phyloP scores from a whole-genome alignment of 169 alveolate species.

The Plasmodium vivax region DNA sequence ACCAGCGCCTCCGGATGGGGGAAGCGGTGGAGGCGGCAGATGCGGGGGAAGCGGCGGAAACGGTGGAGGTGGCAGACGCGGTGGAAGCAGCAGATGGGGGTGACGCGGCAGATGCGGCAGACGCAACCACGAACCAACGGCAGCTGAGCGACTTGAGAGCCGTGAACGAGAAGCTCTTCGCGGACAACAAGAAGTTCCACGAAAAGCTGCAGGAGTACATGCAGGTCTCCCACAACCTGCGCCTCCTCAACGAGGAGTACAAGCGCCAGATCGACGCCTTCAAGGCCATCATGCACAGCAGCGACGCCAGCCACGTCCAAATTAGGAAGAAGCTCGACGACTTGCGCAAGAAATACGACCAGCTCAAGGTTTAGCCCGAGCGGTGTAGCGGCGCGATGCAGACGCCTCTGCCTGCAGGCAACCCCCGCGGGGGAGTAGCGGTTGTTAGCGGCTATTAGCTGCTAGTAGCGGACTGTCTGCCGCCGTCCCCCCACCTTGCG shows the following conservation, averaged over 20 bases:
- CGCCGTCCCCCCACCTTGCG: neutral
- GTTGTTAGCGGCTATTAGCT: neutral
- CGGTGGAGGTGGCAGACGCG: neutral
- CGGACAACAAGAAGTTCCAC: conserved; percentile 31
- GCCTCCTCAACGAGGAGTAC: conserved; percentile 14
- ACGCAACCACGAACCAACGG: neutral
- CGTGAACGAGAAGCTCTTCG: conserved; percentile 32
- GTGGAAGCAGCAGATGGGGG: neutral
- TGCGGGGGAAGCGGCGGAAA: neutral
- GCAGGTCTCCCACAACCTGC: conserved; percentile 3
- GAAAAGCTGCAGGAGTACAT: conserved; percentile 15
- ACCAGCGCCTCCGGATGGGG: neutral
- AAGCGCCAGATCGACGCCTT: conserved; percentile 20
- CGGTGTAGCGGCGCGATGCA: neutral
- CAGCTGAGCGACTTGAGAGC: conserved; percentile 2
- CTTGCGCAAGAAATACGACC: conserved; percentile 24
- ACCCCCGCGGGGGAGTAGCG: too few species aligned
- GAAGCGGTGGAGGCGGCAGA: neutral
- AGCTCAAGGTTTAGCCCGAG: conserved; percentile 11
- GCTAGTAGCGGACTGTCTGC: neutral
- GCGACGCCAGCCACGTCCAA: conserved; percentile 23
- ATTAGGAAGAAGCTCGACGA: conserved; percentile 27
- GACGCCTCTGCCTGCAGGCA: neutral
- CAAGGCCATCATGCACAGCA: conserved; percentile 21
- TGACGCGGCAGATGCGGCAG: neutral